A percentile compares a stretch with the other conserved stretches of the same genome.
Evolutionary conservation across 345 rosid species (phyloP).

Genomic region (Syzygium grande): DNA sequence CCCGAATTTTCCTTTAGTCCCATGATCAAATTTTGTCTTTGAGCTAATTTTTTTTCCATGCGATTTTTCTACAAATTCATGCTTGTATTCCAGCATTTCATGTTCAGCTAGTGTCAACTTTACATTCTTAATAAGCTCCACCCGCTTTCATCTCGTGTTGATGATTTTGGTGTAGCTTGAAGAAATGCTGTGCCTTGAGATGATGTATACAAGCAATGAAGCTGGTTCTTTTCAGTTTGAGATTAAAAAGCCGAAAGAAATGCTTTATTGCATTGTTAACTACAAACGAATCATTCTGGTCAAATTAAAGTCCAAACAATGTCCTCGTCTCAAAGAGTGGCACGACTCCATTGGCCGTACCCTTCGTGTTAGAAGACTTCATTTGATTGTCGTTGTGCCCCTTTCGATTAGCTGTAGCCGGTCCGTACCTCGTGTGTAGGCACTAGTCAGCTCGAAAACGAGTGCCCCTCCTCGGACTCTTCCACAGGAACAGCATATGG

Average conservation of each 20-base stretch:
- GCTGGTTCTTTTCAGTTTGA: not conserved
- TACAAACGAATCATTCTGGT: not conserved
- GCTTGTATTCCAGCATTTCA: not conserved
- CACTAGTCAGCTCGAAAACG: constrained; percentile 17
- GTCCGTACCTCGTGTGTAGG: not conserved
- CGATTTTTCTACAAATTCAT: not conserved
- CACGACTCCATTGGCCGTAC: not conserved
- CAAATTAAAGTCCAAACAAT: not conserved
- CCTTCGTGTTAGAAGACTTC: not conserved
- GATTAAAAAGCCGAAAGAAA: not conserved
- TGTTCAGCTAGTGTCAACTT: not conserved
- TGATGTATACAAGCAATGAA: not conserved
- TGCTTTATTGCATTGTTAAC: not conserved
- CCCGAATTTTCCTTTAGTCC: too few species aligned
- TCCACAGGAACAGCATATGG: constrained; percentile 57
- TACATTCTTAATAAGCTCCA: not conserved
- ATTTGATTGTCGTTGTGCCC: not conserved
- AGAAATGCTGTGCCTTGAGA: not conserved
- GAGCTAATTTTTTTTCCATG: not conserved
- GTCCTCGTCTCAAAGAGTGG: not conserved
- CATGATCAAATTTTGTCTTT: not conserved
- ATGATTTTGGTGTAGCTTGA: not conserved
- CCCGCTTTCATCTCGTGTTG: not conserved
- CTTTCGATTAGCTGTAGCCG: not conserved
- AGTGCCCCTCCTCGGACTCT: constrained; percentile 13